These are phyloP conservation scores for Pichia thaimueangensis DNA, from an alignment of 805 yeast genomes.

Conservation along the genomic window DNA sequence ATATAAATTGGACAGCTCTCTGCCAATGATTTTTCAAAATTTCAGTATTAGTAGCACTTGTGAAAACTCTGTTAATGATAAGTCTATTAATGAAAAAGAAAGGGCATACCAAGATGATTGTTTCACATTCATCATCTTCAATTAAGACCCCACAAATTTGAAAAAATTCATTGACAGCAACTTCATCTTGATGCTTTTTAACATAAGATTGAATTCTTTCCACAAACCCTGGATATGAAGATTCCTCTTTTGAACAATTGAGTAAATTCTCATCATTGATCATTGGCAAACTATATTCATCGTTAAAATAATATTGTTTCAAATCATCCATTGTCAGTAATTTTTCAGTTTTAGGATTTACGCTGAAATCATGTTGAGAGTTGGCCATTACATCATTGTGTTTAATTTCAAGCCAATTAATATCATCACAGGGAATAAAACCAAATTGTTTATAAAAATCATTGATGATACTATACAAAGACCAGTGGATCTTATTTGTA, in stretches of 20 bases:
- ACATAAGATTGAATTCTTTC: constrained; percentile 3
- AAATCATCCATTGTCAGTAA: not conserved
- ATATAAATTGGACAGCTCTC: constrained; percentile 4
- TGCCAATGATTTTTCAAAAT: constrained; percentile 1
- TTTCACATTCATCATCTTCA: not conserved
- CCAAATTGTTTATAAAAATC: constrained; percentile 10
- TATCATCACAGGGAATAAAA: constrained; percentile 2
- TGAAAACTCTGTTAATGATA: constrained; percentile 3
- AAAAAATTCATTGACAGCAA: not conserved
- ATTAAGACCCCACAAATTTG: constrained; percentile 7
- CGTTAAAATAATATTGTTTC: constrained; percentile 1
- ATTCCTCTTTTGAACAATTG: constrained; percentile 2
- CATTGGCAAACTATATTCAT: not conserved
- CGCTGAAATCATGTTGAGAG: not conserved
- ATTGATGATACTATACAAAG: constrained; percentile 9
- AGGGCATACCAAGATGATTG: constrained; percentile 4
- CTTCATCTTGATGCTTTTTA: not conserved
- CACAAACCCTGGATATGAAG: not conserved
- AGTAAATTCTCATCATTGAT: not conserved
- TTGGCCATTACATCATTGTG: not conserved
- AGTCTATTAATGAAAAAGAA: not conserved
- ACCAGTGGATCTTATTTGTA: constrained; percentile 3
- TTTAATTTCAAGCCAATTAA: not conserved
- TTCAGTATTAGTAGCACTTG: not conserved
- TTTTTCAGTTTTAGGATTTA: not conserved